Percentiles rank a stretch among this genome's conserved stretches.
phyloP scores from a whole-genome alignment of 2,329 filamentous ascomycete genomes.

The Alternaria arbusti region DNA sequence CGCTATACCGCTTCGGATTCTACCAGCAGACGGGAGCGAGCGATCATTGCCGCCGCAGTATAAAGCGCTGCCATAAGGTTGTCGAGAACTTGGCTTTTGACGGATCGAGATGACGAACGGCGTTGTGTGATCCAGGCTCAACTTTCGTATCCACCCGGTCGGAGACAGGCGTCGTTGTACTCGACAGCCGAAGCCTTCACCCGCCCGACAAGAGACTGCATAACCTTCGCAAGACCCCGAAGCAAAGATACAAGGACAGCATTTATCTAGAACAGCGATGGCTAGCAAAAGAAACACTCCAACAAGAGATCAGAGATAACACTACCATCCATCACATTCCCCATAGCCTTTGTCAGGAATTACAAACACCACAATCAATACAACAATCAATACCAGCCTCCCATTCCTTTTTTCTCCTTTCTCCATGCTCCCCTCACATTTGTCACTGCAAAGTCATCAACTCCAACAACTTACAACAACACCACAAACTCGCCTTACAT shows the following conservation, averaged over 20 bases:
- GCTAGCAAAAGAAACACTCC: background rate
- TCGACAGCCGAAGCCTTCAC: background rate
- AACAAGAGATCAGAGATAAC: background rate
- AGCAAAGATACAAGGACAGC: background rate
- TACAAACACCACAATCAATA: background rate
- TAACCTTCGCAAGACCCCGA: background rate
- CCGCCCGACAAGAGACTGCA: background rate
- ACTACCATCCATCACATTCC: background rate
- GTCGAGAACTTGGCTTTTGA: background rate
- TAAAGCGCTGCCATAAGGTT: background rate
- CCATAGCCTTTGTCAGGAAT: background rate
- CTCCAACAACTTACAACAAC: background rate
- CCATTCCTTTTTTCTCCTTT: background rate
- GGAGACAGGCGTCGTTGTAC: background rate
- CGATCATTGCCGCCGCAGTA: conserved; percentile 50
- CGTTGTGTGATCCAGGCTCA: background rate
- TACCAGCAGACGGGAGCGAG: conserved; percentile 46
- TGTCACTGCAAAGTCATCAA: background rate
- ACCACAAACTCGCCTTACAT: background rate
- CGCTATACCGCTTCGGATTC: conserved; percentile 48
- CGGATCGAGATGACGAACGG: background rate
- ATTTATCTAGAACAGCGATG: background rate
- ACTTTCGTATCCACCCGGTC: background rate
- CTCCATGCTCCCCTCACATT: background rate
- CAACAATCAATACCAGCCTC: background rate